A percentile compares a stretch with the other conserved stretches of the same genome.
These are phyloP conservation scores for Hypoxylon sp. DNA, from an alignment of 2,329 filamentous ascomycete genomes.

Conservation along the genomic window DNA sequence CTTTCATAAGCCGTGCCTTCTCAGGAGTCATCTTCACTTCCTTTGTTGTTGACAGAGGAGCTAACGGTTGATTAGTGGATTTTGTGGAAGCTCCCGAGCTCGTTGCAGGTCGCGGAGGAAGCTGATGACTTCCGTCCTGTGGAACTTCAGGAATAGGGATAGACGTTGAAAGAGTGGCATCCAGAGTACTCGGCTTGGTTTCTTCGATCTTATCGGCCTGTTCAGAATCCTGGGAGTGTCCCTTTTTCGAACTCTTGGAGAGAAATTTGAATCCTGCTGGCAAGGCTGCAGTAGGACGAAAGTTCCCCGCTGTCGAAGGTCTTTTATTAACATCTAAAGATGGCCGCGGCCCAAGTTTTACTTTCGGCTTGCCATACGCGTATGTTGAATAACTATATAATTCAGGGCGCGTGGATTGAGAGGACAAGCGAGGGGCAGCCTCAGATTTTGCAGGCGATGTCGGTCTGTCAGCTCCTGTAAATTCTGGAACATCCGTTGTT, in stretches of 20 bases:
- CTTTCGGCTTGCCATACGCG: conserved; percentile 77
- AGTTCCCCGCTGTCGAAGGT: conserved; percentile 73
- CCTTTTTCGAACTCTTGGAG: conserved; percentile 70
- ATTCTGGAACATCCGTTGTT: conserved; percentile 66
- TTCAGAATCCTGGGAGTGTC: conserved; percentile 56
- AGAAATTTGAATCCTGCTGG: conserved; percentile 84
- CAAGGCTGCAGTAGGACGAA: conserved; percentile 82
- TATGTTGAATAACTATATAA: conserved; percentile 66
- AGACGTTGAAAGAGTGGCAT: conserved; percentile 57
- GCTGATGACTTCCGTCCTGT: conserved; percentile 54
- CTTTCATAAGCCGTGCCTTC: conserved; percentile 93
- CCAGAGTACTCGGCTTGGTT: conserved; percentile 56
- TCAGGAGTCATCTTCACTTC: conserved; percentile 80
- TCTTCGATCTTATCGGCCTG: conserved; percentile 52
- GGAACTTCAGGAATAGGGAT: conserved; percentile 55
- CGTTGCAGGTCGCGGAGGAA: conserved; percentile 59
- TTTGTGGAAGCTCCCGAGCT: conserved; percentile 64
- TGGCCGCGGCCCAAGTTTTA: conserved; percentile 90
- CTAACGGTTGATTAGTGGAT: conserved; percentile 60
- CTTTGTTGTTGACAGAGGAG: conserved; percentile 54
- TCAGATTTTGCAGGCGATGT: conserved; percentile 63
- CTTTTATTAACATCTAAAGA: conserved; percentile 75
- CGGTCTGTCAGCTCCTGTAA: conserved; percentile 63
- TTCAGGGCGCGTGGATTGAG: conserved; percentile 68
- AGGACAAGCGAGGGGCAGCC: conserved; percentile 62